phyloP scores from a whole-genome alignment of 2,329 filamentous ascomycete species.

The Stachybotrys echinatus region DNA sequence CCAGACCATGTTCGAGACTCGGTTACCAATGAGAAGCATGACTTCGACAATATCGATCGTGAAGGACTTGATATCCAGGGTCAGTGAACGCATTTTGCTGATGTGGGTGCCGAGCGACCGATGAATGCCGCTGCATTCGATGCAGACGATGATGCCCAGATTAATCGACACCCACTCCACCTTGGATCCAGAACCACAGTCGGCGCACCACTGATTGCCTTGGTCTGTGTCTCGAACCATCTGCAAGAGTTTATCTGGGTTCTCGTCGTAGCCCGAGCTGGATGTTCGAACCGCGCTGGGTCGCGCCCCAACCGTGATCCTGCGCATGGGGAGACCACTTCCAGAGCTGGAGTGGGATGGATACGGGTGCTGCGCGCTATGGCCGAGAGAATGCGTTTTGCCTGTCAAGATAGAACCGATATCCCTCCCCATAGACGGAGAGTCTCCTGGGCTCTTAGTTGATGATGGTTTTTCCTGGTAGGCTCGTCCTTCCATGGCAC shows the following conservation, averaged over 20 bases:
- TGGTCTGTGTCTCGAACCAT: constrained; percentile 85
- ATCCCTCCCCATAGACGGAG: constrained; percentile 69
- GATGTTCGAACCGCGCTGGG: constrained; percentile 65
- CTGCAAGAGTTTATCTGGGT: constrained; percentile 80
- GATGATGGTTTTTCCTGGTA: constrained; percentile 46
- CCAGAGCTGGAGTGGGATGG: constrained; percentile 35
- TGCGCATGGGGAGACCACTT: constrained; percentile 62
- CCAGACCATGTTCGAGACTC: constrained; percentile 95
- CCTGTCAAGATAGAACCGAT: constrained; percentile 91
- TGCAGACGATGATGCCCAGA: constrained; percentile 90
- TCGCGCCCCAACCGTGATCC: constrained; percentile 87
- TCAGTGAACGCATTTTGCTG: constrained; percentile 92
- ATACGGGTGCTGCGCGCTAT: constrained; percentile 43
- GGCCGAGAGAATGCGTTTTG: constrained; percentile 70
- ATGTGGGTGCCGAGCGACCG: constrained; percentile 95
- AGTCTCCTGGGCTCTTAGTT: constrained; percentile 34
- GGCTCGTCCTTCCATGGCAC: constrained; percentile 80
- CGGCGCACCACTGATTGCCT: constrained; percentile 89
- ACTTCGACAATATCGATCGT: constrained; percentile 96
- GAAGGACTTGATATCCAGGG: constrained; percentile 92
- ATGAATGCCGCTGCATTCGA: constrained; percentile 97
- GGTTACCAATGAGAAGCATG: constrained; percentile 84
- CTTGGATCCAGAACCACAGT: constrained; percentile 86
- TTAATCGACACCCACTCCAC: constrained; percentile 99
- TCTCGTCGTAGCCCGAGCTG: constrained; percentile 72